phyloP scores from a whole-genome alignment of 1,284 basidiomycete genomes.

The Rhodotorula sp. region DNA sequence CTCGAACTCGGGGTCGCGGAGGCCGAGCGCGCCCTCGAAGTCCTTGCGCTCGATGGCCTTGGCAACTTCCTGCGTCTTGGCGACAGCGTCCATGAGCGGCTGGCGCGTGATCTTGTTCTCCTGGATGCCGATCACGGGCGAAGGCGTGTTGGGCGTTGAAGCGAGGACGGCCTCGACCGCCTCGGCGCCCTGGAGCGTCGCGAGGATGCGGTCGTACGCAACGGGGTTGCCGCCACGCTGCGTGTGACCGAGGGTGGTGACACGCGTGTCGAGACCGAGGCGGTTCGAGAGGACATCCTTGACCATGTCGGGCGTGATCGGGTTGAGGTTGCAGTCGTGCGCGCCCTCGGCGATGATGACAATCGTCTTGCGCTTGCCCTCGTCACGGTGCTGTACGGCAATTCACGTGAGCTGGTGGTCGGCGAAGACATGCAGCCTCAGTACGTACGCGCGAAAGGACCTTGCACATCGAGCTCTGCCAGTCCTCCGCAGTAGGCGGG shows the following conservation, averaged over 20 bases:
- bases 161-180: conserved; percentile 89
- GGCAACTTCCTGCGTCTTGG: conserved; percentile 82
- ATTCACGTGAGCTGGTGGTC: not conserved
- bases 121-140: conserved; percentile 94
- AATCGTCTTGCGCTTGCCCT: conserved; percentile 96
- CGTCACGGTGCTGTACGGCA: conserved; percentile 71
- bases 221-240: conserved; percentile 93
- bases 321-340: conserved; percentile 79
- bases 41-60: conserved; percentile 79
- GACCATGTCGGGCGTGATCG: conserved; percentile 86
- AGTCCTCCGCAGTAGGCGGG: conserved; percentile 74
- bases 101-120: conserved; percentile 95
- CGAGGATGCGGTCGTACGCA: conserved; percentile 88
- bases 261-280: conserved; percentile 89
- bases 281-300: conserved; percentile 83
- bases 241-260: conserved; percentile 97
- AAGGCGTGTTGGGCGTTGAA: conserved; percentile 83
- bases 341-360: conserved; percentile 98
- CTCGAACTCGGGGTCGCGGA: conserved; percentile 87
- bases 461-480: conserved; percentile 92
- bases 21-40: conserved; percentile 81
- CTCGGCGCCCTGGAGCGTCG: conserved; percentile 91
- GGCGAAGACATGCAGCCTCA: not conserved
- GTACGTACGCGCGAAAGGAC: conserved; percentile 57
- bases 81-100: conserved; percentile 89